These are phyloP conservation scores for Rubroboletus satanas DNA, from an alignment of 768 basidiomycete species.

Conservation along the genomic window DNA sequence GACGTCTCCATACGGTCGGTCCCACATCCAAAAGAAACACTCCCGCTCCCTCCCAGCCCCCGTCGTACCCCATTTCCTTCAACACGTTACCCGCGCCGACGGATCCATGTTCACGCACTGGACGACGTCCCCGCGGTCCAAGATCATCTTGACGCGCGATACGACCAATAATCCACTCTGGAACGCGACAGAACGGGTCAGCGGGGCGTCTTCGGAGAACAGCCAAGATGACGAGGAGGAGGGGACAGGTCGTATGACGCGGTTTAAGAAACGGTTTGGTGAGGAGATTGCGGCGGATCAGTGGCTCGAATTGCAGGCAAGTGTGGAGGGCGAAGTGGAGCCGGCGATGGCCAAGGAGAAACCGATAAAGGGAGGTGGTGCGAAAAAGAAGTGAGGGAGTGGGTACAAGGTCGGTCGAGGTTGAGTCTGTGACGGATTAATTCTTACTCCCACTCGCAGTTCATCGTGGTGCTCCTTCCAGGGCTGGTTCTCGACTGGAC, in stretches of 20 bases:
- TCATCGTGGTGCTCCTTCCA: neutral
- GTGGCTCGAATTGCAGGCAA: slow-evolving; percentile 26
- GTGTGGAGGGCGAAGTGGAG: slow-evolving; percentile 26
- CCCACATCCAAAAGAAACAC: slow-evolving; percentile 77
- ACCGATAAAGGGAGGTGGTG: slow-evolving; percentile 7
- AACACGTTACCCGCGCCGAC: slow-evolving; percentile 81
- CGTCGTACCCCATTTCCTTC: slow-evolving; percentile 80
- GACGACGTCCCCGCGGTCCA: slow-evolving; percentile 81
- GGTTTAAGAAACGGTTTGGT: slow-evolving; percentile 74
- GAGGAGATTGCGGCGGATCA: slow-evolving; percentile 40
- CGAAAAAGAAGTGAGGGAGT: slow-evolving; percentile 20
- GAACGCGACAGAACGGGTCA: slow-evolving; percentile 60
- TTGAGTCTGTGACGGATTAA: neutral
- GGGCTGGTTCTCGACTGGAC: neutral
- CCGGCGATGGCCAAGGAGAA: slow-evolving; percentile 25
- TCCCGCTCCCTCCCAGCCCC: slow-evolving; percentile 72
- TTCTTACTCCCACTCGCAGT: slow-evolving; percentile 2
- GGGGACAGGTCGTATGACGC: slow-evolving; percentile 71
- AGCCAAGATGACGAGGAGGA: slow-evolving; percentile 63
- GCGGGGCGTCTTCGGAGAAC: slow-evolving; percentile 42
- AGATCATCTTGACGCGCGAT: slow-evolving; percentile 77
- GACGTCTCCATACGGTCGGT: slow-evolving; percentile 75
- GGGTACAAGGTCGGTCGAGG: neutral
- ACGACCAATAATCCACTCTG: slow-evolving; percentile 87
- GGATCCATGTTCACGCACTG: slow-evolving; percentile 85